Percentiles rank a stretch among this genome's conserved stretches.
Evolutionary conservation across 139 green algal species (phyloP).

Genomic region (Picochlorum costavermella): DNA sequence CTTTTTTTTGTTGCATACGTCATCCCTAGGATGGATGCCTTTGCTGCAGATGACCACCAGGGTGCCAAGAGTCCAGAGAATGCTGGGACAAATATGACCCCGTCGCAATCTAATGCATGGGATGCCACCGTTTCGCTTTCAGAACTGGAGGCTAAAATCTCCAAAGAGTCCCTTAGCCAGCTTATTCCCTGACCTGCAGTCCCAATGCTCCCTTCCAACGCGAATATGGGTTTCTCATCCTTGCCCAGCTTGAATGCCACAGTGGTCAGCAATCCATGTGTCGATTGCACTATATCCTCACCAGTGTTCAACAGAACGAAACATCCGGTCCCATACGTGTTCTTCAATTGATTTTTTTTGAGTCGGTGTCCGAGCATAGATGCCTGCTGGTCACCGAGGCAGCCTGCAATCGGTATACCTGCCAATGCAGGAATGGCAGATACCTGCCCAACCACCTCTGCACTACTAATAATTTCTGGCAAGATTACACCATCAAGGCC

Average conservation of each 20-base stretch:
- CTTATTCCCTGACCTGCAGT: constrained; percentile 70
- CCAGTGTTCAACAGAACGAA: constrained; percentile 97
- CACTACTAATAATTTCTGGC: constrained; percentile 71
- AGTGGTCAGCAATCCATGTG: constrained; percentile 87
- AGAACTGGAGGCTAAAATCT: constrained; percentile 48
- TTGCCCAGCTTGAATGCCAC: constrained; percentile 76
- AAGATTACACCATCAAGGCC: constrained; percentile 45
- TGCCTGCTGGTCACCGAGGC: constrained; percentile 91
- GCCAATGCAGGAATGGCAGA: constrained; percentile 22
- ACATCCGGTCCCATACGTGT: constrained; percentile 95
- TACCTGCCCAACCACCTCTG: constrained; percentile 57
- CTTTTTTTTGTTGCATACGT: constrained; percentile 53
- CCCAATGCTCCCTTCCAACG: constrained; percentile 83
- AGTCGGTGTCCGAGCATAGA: constrained; percentile 89
- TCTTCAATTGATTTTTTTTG: constrained; percentile 75
- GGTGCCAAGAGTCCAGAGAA: constrained; percentile 94
- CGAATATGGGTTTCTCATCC: constrained; percentile 53
- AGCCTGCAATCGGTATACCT: constrained; percentile 81
- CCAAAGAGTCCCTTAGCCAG: constrained; percentile 80
- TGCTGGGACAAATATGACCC: constrained; percentile 94
- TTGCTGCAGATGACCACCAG: constrained; percentile 77
- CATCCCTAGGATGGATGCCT: constrained; percentile 76
- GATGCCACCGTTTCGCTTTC: constrained; percentile 45
- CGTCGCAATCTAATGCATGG: constrained; percentile 51
- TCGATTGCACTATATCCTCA: constrained; percentile 47